Conservation (phyloP, 2,329 filamentous ascomycete genomes). For the Elsinoe necatrix region DNA sequence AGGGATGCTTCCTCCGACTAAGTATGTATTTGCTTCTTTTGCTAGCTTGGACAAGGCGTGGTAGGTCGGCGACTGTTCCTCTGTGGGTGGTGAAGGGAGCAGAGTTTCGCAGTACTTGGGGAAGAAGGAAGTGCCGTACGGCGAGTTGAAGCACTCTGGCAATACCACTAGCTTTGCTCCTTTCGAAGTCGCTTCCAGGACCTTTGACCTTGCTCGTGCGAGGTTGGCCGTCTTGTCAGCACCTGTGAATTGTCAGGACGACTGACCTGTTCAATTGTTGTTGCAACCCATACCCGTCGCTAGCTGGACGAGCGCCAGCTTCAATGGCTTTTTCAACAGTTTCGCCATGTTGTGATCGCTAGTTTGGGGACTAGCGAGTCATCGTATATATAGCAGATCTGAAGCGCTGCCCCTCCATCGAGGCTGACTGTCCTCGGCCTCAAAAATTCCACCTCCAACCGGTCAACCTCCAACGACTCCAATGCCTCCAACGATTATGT, state of each 20-base stretch:
- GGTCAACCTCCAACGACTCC: background rate
- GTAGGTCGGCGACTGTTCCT: slow-evolving; percentile 68
- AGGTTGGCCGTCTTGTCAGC: slow-evolving; percentile 83
- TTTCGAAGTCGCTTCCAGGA: slow-evolving; percentile 65
- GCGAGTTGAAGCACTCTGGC: slow-evolving; percentile 98
- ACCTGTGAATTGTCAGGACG: slow-evolving; percentile 18
- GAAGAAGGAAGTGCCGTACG: slow-evolving; percentile 88
- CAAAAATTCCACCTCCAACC: background rate
- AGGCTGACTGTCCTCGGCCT: background rate
- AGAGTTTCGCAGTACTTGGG: slow-evolving; percentile 85
- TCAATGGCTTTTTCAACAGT: slow-evolving; percentile 66
- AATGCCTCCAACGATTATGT: background rate
- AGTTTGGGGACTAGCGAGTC: background rate
- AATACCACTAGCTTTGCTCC: slow-evolving; percentile 85
- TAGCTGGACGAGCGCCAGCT: slow-evolving; percentile 74
- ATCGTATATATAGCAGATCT: background rate
- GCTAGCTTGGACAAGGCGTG: slow-evolving; percentile 76
- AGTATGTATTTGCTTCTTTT: slow-evolving; percentile 65
- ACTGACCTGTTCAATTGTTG: background rate
- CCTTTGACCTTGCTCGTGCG: slow-evolving; percentile 66
- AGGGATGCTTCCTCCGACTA: slow-evolving; percentile 88
- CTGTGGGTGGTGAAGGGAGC: slow-evolving; percentile 63
- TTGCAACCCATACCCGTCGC: slow-evolving; percentile 49
- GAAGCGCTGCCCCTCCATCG: background rate
- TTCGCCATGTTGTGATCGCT: slow-evolving; percentile 37